Percentiles rank a stretch among this genome's conserved stretches.
Conservation (phyloP, 495 filamentous ascomycete genomes). For the Hypoxylon intermedium region DNA sequence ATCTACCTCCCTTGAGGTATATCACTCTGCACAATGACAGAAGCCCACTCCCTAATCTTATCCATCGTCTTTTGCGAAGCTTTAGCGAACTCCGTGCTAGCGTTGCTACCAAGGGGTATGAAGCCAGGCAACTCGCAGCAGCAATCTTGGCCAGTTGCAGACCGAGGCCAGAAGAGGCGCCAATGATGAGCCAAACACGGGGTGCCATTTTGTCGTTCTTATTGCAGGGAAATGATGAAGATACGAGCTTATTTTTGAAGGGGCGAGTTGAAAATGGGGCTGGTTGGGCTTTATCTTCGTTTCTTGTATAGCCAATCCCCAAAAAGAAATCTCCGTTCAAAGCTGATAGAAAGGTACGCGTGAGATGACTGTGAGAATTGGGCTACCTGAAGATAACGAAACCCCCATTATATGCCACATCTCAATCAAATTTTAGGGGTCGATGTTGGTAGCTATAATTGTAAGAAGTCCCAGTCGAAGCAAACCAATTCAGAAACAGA, state of each 20-base stretch:
- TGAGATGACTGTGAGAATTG: too few relatives aligned
- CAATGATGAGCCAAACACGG: constrained; percentile 63
- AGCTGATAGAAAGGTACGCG: too few relatives aligned
- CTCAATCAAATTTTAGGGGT: too few relatives aligned
- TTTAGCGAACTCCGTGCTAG: constrained; percentile 9
- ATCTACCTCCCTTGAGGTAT: neutral
- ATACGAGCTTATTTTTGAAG: neutral
- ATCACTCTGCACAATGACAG: constrained; percentile 7
- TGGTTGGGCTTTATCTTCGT: too few relatives aligned
- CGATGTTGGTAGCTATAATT: too few relatives aligned
- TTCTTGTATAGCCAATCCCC: too few relatives aligned
- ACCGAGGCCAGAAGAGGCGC: constrained; percentile 62
- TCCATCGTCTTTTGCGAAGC: constrained; percentile 4
- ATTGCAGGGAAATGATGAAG: too few relatives aligned
- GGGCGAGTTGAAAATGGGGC: neutral
- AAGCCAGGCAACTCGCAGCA: constrained; percentile 29
- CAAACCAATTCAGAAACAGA: too few relatives aligned
- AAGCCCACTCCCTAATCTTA: constrained; percentile 13
- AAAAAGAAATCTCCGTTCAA: too few relatives aligned
- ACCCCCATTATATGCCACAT: too few relatives aligned
- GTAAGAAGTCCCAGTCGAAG: too few relatives aligned
- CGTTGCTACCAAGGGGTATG: constrained; percentile 37
- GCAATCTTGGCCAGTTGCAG: constrained; percentile 51
- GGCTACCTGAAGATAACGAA: too few relatives aligned
- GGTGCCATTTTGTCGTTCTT: constrained; percentile 12